Base-by-base conservation (phyloP, 345 rosid species). In the Stellera chamaejasme region DNA sequence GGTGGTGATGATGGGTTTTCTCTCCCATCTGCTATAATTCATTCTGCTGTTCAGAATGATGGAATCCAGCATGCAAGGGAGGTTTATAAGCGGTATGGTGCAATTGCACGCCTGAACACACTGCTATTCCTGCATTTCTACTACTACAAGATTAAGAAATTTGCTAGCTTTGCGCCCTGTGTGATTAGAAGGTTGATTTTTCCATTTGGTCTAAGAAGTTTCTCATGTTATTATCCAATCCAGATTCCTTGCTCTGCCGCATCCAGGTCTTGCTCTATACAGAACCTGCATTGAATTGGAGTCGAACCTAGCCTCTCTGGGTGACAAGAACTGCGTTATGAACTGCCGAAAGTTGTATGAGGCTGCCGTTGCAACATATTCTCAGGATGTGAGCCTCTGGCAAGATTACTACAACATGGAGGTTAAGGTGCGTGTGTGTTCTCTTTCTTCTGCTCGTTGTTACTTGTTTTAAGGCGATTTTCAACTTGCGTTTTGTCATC, bases 191-290 rank as follows among this genome's bases (percentile, higher is more conserved):
- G 39, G 39, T 32, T 4, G 39, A 32, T 32, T 32, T 19, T 32
- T 32, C 39, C 7, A 8, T 5, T 32, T 32, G 39, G 39, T 16
- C 32, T 41, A 39, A 23, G 19, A 39, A 41, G 10, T 47, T 41
- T 50, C 69, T 62, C 44, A 68, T 11, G 2, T 50, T 12, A 61
- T 52, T 48, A 36, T 47, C 52, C 26, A 39, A 43, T 68, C 71
- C 83, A 93, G 99, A 68, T 93, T 86, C 77, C 78, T 89, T 61
- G 70, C 77, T 64, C 63, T 89, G 66, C 97, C 97, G 2, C 88
- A 58, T 26, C 99, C 99, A 0, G 83, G 87, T 68, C 83, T 80
- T 48, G 78, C 46, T 26, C 72, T 87, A 36, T 82, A 76, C 68
- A 74, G 54, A 82, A 66, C 56, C 39, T 84, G 97, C 81, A 88